Percentiles rank a stretch among this genome's conserved stretches.
Evolutionary conservation across 139 green algal genomes (phyloP).

Genomic region (Closterium sp.): DNA sequence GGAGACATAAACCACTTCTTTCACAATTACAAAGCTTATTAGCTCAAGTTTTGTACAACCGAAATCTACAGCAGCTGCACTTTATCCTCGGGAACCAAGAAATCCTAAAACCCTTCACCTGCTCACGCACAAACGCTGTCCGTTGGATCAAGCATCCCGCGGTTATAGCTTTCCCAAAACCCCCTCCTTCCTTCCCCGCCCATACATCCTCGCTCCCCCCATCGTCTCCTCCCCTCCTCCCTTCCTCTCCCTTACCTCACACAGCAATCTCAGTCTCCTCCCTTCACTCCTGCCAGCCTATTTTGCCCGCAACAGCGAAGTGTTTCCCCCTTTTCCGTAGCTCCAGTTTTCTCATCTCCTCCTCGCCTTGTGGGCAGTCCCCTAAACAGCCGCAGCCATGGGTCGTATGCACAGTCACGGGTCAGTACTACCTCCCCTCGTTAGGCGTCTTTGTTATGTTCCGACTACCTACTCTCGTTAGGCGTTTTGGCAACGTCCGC

Average conservation of each 20-base stretch:
- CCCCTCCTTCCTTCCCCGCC: no score
- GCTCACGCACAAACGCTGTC: not conserved
- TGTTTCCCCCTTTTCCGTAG: not conserved
- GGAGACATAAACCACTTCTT: no score
- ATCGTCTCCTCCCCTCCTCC: not conserved
- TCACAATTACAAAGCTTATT: no score
- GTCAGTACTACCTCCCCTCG: not conserved
- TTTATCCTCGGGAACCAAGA: not conserved
- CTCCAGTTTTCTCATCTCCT: not conserved
- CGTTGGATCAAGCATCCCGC: not conserved
- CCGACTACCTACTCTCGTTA: not conserved
- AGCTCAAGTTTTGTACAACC: no score
- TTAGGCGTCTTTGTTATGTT: not conserved
- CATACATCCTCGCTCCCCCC: no score
- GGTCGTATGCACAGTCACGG: conserved; percentile 88
- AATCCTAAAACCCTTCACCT: not conserved
- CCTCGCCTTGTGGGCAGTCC: conserved; percentile 1
- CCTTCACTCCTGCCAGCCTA: not conserved
- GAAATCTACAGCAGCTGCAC: not conserved
- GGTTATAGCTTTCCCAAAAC: no score
- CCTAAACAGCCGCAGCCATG: conserved; percentile 67
- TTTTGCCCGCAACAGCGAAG: not conserved
- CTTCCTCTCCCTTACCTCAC: not conserved
- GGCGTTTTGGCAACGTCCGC: not conserved
- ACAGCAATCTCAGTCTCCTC: not conserved